Conservation (phyloP, 352 stramenopile species). For the Globisporangium viniferum region DNA sequence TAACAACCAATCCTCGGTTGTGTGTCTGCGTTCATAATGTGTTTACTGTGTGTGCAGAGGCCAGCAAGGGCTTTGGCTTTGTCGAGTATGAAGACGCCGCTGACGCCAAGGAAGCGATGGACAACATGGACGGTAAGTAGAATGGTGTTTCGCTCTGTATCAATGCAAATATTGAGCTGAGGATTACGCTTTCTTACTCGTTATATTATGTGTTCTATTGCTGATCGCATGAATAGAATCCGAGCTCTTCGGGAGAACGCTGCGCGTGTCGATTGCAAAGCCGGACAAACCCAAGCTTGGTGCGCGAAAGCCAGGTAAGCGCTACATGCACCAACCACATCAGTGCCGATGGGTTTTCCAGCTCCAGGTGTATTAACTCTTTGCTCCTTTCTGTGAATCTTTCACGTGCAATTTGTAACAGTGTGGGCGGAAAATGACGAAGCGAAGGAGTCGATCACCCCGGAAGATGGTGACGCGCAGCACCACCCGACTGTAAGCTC, state of each 20-base stretch:
- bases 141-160: neutral
- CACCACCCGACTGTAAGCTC: constrained; percentile 6
- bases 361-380: neutral
- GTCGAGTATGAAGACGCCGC: constrained; percentile 91
- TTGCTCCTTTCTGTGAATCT: neutral
- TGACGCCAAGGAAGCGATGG: constrained; percentile 89
- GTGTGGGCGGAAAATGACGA: constrained; percentile 66
- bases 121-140: constrained; percentile 92
- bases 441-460: constrained; percentile 13
- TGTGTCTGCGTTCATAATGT: constrained; percentile 1
- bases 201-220: neutral
- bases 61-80: constrained; percentile 92
- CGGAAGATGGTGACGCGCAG: constrained; percentile 14
- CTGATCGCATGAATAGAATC: constrained; percentile 41
- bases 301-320: constrained; percentile 68
- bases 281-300: constrained; percentile 74
- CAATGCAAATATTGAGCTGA: neutral
- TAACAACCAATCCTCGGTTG: neutral
- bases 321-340: neutral
- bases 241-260: constrained; percentile 89
- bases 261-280: constrained; percentile 92
- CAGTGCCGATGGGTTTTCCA: neutral
- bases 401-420: constrained; percentile 10
- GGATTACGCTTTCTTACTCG: neutral
- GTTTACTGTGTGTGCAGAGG: constrained; percentile 31